phyloP scores from a whole-genome alignment of 2,329 filamentous ascomycete species.

The Pseudopithomyces maydicus region DNA sequence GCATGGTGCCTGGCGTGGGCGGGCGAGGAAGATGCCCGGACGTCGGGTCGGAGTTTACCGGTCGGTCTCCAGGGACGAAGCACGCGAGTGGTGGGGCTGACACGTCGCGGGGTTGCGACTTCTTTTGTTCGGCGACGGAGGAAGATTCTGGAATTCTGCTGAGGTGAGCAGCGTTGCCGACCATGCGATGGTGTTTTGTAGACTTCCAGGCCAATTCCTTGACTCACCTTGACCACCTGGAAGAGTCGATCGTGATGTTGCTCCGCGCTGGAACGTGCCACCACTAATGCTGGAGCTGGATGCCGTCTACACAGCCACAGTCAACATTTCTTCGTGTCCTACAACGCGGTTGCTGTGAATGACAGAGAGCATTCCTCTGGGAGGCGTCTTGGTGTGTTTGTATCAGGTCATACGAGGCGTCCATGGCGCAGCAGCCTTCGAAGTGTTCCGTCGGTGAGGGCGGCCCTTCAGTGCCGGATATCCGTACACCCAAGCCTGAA shows the following conservation, averaged over 20 bases:
- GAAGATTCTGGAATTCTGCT: conserved; percentile 14
- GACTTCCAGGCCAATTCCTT: not conserved
- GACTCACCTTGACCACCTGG: not conserved
- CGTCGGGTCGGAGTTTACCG: conserved; percentile 2
- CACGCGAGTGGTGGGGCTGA: conserved; percentile 6
- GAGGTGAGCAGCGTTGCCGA: conserved; percentile 7
- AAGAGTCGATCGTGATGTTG: not conserved
- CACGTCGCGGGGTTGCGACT: not conserved
- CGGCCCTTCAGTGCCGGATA: not conserved
- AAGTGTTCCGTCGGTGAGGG: not conserved
- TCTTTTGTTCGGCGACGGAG: conserved; percentile 2
- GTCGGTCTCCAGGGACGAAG: not conserved
- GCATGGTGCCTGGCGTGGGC: conserved; percentile 7
- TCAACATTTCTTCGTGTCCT: not conserved
- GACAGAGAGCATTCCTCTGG: not conserved
- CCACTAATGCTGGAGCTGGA: not conserved
- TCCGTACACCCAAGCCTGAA: not conserved
- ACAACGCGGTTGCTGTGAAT: not conserved
- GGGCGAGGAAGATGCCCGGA: not conserved
- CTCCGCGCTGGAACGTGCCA: not conserved
- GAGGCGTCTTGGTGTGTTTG: no score
- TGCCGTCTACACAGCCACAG: not conserved
- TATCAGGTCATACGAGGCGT: not conserved
- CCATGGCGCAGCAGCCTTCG: not conserved
- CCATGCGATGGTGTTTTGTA: not conserved